These are phyloP conservation scores for Candida incommunis DNA, from an alignment of 805 yeast species.

Conservation along the genomic window DNA sequence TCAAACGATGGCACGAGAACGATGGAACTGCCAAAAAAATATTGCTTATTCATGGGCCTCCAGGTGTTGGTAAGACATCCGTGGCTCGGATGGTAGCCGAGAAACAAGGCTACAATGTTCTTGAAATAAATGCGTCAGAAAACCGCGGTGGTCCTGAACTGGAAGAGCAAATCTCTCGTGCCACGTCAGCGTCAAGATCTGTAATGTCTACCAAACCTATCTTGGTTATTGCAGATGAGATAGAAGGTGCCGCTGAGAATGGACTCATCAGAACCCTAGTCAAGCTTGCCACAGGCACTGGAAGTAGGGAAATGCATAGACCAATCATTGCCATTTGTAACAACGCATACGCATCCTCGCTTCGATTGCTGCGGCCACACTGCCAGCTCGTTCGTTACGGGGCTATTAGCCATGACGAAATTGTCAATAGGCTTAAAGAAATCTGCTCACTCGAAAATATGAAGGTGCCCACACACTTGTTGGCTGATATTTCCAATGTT, in stretches of 20 bases:
- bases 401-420: constrained; percentile 36
- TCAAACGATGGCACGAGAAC: constrained; percentile 53
- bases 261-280: constrained; percentile 23
- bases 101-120: constrained; percentile 65
- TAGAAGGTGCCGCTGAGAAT: constrained; percentile 64
- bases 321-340: constrained; percentile 92
- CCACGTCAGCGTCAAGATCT: constrained; percentile 51
- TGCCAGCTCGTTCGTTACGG: constrained; percentile 60
- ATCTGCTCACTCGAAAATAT: constrained; percentile 45
- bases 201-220: constrained; percentile 49
- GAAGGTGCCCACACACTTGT: constrained; percentile 30
- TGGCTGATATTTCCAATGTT: constrained; percentile 52
- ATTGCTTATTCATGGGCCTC: constrained; percentile 75
- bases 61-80: constrained; percentile 88
- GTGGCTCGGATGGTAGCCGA: constrained; percentile 73
- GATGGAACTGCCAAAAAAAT: constrained; percentile 43
- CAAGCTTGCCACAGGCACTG: constrained; percentile 10
- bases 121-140: constrained; percentile 80
- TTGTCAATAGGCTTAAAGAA: constrained; percentile 33
- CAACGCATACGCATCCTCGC: constrained; percentile 60
- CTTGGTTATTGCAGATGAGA: constrained; percentile 77
- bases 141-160: constrained; percentile 52
- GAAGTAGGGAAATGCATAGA: constrained; percentile 36
- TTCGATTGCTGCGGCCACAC: constrained; percentile 59
- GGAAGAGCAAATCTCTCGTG: constrained; percentile 41